Conservation (phyloP, 2,329 filamentous ascomycete genomes). For the Fusarium continuum region DNA sequence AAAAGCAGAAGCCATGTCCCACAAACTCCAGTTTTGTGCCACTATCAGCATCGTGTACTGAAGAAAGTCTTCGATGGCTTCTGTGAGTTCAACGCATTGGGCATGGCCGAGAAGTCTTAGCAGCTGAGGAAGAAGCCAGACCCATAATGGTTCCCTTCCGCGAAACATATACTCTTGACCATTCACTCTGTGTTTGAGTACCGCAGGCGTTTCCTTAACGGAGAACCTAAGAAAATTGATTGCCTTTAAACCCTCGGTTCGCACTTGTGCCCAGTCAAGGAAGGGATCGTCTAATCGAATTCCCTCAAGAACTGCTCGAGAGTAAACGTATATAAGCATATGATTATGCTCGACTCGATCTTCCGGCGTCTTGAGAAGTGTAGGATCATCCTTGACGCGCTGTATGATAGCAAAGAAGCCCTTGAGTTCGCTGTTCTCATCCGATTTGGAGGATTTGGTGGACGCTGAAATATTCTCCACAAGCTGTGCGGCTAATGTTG, state of each 20-base stretch:
- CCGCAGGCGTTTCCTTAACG: conserved; percentile 76
- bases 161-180: conserved; percentile 58
- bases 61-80: conserved; percentile 64
- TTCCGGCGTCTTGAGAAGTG: conserved; percentile 66
- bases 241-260: conserved; percentile 73
- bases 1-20: conserved; percentile 58
- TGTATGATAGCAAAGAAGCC: conserved; percentile 70
- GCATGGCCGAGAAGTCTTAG: conserved; percentile 65
- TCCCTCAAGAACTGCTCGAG: conserved; percentile 78
- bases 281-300: conserved; percentile 76
- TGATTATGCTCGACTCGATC: conserved; percentile 81
- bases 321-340: conserved; percentile 84
- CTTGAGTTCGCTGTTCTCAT: conserved; percentile 78
- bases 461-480: conserved; percentile 80
- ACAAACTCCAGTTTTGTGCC: conserved; percentile 56
- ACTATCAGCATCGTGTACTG: conserved; percentile 58
- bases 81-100: conserved; percentile 57
- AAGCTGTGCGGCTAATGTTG: conserved; percentile 87
- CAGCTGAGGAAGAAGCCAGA: conserved; percentile 69
- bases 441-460: conserved; percentile 66
- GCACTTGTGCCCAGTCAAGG: conserved; percentile 62
- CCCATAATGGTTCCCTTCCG: conserved; percentile 70
- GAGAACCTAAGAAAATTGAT: conserved; percentile 80
- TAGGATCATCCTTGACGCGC: conserved; percentile 60
- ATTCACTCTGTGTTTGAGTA: conserved; percentile 63